A percentile compares a stretch with the other conserved stretches of the same genome.
These are phyloP conservation scores for Lactifluus rugatus DNA, from an alignment of 768 basidiomycete genomes.

Conservation along the genomic window DNA sequence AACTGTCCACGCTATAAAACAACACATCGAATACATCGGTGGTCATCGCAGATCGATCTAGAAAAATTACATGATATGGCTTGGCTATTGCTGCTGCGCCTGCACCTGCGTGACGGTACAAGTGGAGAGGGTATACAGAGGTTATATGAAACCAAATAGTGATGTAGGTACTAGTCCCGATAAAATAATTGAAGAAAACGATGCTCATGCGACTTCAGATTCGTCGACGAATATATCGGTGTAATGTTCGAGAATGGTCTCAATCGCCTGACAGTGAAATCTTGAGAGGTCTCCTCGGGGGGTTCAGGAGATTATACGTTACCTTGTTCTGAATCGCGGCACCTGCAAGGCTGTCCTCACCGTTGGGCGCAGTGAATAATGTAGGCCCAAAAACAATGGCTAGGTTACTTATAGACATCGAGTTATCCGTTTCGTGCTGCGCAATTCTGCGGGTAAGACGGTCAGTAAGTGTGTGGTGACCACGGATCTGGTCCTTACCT, in stretches of 20 bases:
- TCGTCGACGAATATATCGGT: constrained; percentile 96
- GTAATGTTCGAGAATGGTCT: constrained; percentile 91
- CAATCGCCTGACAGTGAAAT: constrained; percentile 57
- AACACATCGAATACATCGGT: constrained; percentile 3
- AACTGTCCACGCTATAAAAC: background rate
- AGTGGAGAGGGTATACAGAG: constrained; percentile 13
- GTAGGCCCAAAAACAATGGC: constrained; percentile 99
- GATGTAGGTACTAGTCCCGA: constrained; percentile 15
- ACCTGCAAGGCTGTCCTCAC: constrained; percentile 49
- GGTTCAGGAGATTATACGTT: constrained; percentile 1
- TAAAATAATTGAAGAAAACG: constrained; percentile 20
- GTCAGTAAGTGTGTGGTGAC: background rate
- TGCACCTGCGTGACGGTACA: constrained; percentile 4
- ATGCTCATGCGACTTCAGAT: constrained; percentile 33
- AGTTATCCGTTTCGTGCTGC: constrained; percentile 66
- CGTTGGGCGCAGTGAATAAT: constrained; percentile 49
- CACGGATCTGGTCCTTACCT: constrained; percentile 39
- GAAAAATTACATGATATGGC: constrained; percentile 11
- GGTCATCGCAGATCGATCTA: constrained; percentile 7
- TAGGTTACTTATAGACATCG: constrained; percentile 89
- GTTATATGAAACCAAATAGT: constrained; percentile 14
- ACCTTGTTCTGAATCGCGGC: constrained; percentile 67
- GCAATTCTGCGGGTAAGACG: constrained; percentile 46
- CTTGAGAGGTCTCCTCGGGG: background rate
- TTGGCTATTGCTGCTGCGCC: constrained; percentile 7